phyloP scores from a whole-genome alignment of 208 protist genomes.

The Crithidia sp. region DNA sequence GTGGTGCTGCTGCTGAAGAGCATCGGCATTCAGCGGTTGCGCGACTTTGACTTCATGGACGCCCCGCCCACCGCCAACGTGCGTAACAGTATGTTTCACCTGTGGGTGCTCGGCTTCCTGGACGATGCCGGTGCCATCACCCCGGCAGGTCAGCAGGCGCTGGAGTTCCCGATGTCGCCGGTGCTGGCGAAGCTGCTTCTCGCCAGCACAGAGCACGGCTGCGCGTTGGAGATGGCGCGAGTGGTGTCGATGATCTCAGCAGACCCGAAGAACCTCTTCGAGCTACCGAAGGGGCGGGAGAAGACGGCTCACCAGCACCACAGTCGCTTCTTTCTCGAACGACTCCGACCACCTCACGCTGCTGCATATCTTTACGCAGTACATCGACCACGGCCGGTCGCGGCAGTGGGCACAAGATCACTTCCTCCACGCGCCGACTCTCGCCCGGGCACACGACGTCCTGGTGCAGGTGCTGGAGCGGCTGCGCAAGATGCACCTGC shows the following conservation, averaged over 20 bases:
- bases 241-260: conserved; percentile 98
- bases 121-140: conserved; percentile 97
- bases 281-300: conserved; percentile 88
- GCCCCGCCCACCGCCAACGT: conserved; percentile 96
- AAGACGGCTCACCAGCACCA: conserved; percentile 84
- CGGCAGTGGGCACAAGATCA: conserved; percentile 96
- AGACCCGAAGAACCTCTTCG: conserved; percentile 95
- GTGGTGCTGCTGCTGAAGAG: conserved; percentile 96
- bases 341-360: conserved; percentile 99
- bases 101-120: conserved; percentile 99
- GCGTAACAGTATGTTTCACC: conserved; percentile 94
- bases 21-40: conserved; percentile 94
- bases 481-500: conserved; percentile 79
- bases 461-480: conserved; percentile 97
- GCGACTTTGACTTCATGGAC: conserved; percentile 99
- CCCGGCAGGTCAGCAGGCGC: conserved; percentile 93
- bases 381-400: conserved; percentile 90
- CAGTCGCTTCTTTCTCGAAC: conserved; percentile 95
- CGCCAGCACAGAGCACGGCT: conserved; percentile 68
- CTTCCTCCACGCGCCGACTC: conserved; percentile 96
- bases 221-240: conserved; percentile 90
- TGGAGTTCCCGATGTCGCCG: conserved; percentile 99
- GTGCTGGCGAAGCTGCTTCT: conserved; percentile 97
- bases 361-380: conserved; percentile 98
- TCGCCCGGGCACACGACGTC: conserved; percentile 94